phyloP scores from a whole-genome alignment of 225 moss, liverwort and hornwort genomes.

The Thuidium tamariscinum region DNA sequence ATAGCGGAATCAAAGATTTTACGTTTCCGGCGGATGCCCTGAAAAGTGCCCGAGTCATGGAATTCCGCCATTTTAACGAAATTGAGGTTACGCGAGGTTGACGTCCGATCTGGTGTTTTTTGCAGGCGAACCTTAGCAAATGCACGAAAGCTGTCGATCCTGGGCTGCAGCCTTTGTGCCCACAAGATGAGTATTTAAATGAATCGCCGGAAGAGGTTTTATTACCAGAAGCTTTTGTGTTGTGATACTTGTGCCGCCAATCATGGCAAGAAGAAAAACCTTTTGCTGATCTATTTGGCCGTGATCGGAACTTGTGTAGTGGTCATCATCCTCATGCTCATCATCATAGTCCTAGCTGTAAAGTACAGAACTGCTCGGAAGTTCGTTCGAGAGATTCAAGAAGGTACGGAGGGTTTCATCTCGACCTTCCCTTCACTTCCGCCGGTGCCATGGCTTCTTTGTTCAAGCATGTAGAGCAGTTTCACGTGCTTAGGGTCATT shows the following conservation, averaged over 20 bases:
- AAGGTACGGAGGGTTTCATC: conserved; percentile 5
- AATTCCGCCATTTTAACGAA: not conserved
- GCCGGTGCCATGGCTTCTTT: not conserved
- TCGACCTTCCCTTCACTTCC: not conserved
- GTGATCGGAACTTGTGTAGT: conserved; percentile 11
- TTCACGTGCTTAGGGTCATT: not conserved
- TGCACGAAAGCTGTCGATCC: conserved; percentile 26
- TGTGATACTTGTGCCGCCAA: conserved; percentile 14
- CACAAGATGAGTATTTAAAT: conserved; percentile 10
- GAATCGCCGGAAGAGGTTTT: not conserved
- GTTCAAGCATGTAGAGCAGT: not conserved
- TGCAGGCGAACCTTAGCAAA: conserved; percentile 26
- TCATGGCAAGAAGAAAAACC: not conserved
- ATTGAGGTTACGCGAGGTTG: not conserved
- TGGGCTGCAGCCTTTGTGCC: conserved; percentile 17
- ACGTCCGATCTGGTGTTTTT: not conserved
- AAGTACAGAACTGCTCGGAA: conserved; percentile 34
- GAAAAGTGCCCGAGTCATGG: not conserved
- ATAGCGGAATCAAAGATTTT: too few relatives aligned
- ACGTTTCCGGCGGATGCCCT: not conserved
- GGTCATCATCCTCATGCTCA: conserved; percentile 8
- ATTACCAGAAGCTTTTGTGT: conserved; percentile 25
- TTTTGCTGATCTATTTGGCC: conserved; percentile 10
- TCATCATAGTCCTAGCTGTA: conserved; percentile 22
- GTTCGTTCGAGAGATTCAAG: conserved; percentile 32